Base-by-base conservation (phyloP, 1,284 basidiomycete genomes). In the Boletus subluridellus region DNA sequence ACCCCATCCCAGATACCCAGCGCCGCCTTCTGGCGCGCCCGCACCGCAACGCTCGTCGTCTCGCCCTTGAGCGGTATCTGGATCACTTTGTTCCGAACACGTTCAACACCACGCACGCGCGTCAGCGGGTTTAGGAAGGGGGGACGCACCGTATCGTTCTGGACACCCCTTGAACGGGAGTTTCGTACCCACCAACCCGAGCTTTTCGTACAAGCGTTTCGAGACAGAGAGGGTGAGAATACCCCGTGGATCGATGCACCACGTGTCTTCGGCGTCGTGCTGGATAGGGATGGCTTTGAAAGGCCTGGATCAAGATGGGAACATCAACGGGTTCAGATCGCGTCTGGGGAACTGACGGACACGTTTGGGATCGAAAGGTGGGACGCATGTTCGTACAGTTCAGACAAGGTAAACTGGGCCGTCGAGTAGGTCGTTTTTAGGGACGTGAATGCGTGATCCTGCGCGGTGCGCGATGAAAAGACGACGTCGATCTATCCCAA, bases 181-280 rank as follows among this genome's bases (percentile, higher is more conserved):
- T 39, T 74, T 77, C 55, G 73, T 71, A 6, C 85, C 86, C 0
- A 81, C 73, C 24, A 89, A 64, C 1, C 86, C 86, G 6, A 87
- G 75, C 5, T 71, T 70, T 62, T 87, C 78, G 66, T 87, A 87
- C 1, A 81, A 80, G 15, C 74, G 71, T 66, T 82, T 83, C 32
- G 76, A 74, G 4, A 84, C 75, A n/a, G 74, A 80, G 21, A 87
- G 67, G 0, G 82, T 82, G 57, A 89, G 71, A 28, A 82, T 59
- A 3, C 83, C 83, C 11, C 82, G 77, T 2, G 78, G 72, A 63
- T 88, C 86, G 48, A 88, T 74, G 64, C 83, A 85, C 87, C 87
- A 89, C 2, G 75, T 77, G 58, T 87, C 85, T 42, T 82, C 80
- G 28, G 68, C 65, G 30, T 74, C 65, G 5, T 66, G 38, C 4